These are phyloP conservation scores for Pleurotus platypus DNA, from an alignment of 768 basidiomycete species.

Conservation along the genomic window DNA sequence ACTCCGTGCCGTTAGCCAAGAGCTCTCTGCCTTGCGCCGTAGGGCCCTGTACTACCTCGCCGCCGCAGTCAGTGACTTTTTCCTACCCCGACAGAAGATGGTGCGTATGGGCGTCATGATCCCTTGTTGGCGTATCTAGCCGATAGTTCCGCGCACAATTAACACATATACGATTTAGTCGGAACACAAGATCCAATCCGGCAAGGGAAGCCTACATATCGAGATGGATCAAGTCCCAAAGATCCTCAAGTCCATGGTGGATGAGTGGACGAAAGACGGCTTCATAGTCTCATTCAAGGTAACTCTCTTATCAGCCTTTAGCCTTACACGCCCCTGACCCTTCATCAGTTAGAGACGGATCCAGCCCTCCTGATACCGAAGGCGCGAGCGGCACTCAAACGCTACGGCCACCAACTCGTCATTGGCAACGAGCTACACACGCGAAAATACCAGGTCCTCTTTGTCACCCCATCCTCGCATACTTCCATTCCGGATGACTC, in stretches of 20 bases:
- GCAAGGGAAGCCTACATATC: constrained; percentile 87
- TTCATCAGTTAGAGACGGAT: constrained; percentile 87
- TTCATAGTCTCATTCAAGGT: constrained; percentile 99
- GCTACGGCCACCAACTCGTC: constrained; percentile 97
- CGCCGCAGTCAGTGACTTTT: constrained; percentile 98
- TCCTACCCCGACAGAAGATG: constrained; percentile 87
- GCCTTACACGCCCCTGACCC: not conserved
- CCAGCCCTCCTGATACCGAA: constrained; percentile 81
- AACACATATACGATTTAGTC: constrained; percentile 46
- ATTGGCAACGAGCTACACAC: constrained; percentile 94
- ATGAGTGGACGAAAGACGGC: constrained; percentile 88
- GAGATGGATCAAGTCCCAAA: constrained; percentile 99
- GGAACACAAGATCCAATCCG: constrained; percentile 98
- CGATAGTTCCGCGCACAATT: not conserved
- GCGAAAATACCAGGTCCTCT: constrained; percentile 89
- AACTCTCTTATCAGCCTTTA: not conserved
- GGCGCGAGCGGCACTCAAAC: constrained; percentile 78
- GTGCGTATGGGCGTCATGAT: constrained; percentile 38
- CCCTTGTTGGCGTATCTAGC: not conserved
- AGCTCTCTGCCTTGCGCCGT: constrained; percentile 65
- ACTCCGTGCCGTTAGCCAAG: constrained; percentile 76
- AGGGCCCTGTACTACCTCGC: constrained; percentile 93
- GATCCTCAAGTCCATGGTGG: constrained; percentile 87
- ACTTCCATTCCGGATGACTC: constrained; percentile 8
- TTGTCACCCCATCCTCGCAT: constrained; percentile 59